Percentiles rank a stretch among this genome's conserved stretches.
These are phyloP conservation scores for Wickerhamiella kazuoi DNA, from an alignment of 805 yeast species.

Conservation along the genomic window DNA sequence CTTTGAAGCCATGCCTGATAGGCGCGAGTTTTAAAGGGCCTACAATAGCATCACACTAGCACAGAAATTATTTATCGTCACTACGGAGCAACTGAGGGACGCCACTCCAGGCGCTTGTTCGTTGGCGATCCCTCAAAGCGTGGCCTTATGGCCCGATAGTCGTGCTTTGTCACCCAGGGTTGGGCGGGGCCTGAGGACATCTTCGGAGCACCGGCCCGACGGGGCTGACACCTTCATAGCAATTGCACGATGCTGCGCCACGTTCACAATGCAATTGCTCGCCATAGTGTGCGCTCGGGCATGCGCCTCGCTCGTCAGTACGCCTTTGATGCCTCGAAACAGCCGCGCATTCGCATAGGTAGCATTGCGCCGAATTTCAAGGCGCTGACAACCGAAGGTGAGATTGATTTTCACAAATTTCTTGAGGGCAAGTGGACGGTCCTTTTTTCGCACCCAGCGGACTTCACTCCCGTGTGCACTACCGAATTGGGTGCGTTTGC, in stretches of 20 bases:
- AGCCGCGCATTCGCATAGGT: conserved; percentile 48
- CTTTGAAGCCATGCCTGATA: neutral
- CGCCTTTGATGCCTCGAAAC: conserved; percentile 13
- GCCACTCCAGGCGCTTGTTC: too few relatives aligned
- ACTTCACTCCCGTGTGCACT: conserved; percentile 93
- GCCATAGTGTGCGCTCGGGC: neutral
- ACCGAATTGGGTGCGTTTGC: conserved; percentile 93
- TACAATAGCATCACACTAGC: too few relatives aligned
- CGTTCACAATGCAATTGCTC: neutral
- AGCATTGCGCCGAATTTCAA: conserved; percentile 75
- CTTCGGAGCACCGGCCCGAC: too few relatives aligned
- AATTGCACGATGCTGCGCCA: neutral
- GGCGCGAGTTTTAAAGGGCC: too few relatives aligned
- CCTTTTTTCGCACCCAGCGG: conserved; percentile 87
- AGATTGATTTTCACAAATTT: conserved; percentile 72
- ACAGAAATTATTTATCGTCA: too few relatives aligned
- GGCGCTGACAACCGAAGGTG: conserved; percentile 69
- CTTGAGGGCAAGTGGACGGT: conserved; percentile 77
- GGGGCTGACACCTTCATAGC: too few relatives aligned
- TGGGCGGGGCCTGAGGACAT: too few relatives aligned
- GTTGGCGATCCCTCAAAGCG: too few relatives aligned
- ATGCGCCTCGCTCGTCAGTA: neutral
- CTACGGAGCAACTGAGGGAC: too few relatives aligned
- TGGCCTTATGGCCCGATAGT: too few relatives aligned
- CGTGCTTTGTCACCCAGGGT: too few relatives aligned